Evolutionary conservation across 73 alveolate genomes (phyloP).

Genomic region (Effrenium voratum): DNA sequence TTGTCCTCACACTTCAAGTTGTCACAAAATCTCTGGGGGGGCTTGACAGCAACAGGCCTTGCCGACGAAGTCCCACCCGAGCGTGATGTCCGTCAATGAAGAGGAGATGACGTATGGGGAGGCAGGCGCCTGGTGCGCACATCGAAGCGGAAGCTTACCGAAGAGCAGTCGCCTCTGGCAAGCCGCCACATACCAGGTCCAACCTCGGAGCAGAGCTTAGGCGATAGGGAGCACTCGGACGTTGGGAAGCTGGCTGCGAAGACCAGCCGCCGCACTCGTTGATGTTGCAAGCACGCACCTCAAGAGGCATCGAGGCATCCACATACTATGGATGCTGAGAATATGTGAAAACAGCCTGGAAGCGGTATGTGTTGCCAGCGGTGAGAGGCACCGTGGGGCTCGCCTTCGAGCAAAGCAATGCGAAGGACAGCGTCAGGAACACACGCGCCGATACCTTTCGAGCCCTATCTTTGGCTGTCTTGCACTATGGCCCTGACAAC

Average conservation of each 20-base stretch:
- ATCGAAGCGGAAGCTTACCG: background rate
- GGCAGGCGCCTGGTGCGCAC: constrained; percentile 50
- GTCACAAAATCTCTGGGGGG: background rate
- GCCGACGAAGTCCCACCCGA: constrained; percentile 92
- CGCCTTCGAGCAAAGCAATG: background rate
- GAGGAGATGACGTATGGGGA: constrained; percentile 75
- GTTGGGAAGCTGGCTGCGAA: constrained; percentile 7
- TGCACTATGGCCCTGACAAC: background rate
- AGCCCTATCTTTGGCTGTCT: too few species aligned
- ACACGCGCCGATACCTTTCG: too few species aligned
- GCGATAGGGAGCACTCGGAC: background rate
- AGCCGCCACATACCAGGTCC: constrained; percentile 76
- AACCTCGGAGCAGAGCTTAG: background rate
- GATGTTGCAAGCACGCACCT: constrained; percentile 93
- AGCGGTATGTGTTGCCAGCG: constrained; percentile 80
- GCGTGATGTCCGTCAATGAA: constrained; percentile 21
- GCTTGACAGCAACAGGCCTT: constrained; percentile 14
- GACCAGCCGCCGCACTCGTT: constrained; percentile 81
- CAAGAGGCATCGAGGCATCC: too few species aligned
- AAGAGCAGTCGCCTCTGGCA: constrained; percentile 40
- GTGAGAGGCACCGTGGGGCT: constrained; percentile 60
- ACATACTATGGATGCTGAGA: too few species aligned
- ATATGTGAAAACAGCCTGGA: constrained; percentile 42
- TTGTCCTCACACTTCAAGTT: constrained; percentile 32
- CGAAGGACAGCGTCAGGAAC: too few species aligned